These are phyloP conservation scores for Wickerhamomyces ciferrii DNA, from an alignment of 805 yeast species.

Conservation along the genomic window DNA sequence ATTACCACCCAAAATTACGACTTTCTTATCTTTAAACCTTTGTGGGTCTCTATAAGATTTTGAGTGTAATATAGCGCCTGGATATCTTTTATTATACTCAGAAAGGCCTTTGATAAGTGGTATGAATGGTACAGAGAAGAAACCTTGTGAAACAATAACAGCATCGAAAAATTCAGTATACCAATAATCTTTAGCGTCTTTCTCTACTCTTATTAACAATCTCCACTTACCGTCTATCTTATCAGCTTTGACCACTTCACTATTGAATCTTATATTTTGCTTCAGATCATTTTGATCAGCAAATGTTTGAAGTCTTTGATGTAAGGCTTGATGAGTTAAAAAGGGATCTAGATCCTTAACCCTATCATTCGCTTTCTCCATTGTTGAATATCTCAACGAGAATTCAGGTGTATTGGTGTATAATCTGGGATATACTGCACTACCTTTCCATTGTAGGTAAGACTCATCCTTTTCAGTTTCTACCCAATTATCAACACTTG, in stretches of 20 bases:
- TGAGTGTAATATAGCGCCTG: slow-evolving; percentile 46
- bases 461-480: slow-evolving; percentile 20
- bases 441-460: slow-evolving; percentile 29
- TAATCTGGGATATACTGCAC: slow-evolving; percentile 29
- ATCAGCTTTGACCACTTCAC: slow-evolving; percentile 33
- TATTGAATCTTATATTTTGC: slow-evolving; percentile 29
- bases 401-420: slow-evolving; percentile 34
- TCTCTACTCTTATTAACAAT: slow-evolving; percentile 19
- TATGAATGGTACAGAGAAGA: slow-evolving; percentile 47
- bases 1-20: slow-evolving; percentile 39
- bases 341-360: slow-evolving; percentile 28
- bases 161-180: slow-evolving; percentile 47
- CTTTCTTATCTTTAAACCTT: slow-evolving; percentile 32
- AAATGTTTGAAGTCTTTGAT: slow-evolving; percentile 23
- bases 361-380: slow-evolving; percentile 15
- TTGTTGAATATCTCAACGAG: slow-evolving; percentile 31
- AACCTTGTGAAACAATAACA: slow-evolving; percentile 54
- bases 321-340: slow-evolving; percentile 30
- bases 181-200: slow-evolving; percentile 29
- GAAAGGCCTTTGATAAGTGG: slow-evolving; percentile 47
- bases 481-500: slow-evolving; percentile 15
- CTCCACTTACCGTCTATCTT: slow-evolving; percentile 33
- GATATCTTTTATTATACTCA: slow-evolving; percentile 32
- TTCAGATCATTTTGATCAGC: slow-evolving; percentile 23
- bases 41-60: slow-evolving; percentile 41